Percentiles rank a stretch among this genome's conserved stretches.
phyloP scores from a whole-genome alignment of 2,329 filamentous ascomycete species.

The Talaromyces sp. region DNA sequence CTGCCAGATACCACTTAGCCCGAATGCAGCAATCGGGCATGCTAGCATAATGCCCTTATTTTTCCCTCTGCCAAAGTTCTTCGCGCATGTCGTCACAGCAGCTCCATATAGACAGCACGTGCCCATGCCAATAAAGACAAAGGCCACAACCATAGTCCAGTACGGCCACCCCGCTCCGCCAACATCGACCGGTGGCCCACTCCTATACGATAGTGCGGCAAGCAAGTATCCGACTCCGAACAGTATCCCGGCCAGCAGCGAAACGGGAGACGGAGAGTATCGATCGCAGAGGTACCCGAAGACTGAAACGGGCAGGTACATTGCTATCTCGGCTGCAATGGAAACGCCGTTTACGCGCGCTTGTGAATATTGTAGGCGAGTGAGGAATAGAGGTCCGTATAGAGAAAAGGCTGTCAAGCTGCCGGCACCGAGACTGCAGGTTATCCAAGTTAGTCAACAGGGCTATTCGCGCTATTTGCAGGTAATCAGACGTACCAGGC shows the following conservation, averaged over 20 bases:
- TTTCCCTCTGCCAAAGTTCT: constrained; percentile 90
- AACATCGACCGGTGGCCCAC: constrained; percentile 50
- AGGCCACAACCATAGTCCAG: constrained; percentile 77
- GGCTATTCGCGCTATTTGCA: background rate
- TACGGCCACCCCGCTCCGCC: constrained; percentile 64
- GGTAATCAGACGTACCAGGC: constrained; percentile 44
- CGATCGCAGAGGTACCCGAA: constrained; percentile 92
- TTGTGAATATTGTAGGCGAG: constrained; percentile 80
- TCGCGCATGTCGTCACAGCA: constrained; percentile 91
- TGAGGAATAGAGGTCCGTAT: constrained; percentile 87
- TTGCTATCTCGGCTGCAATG: constrained; percentile 78
- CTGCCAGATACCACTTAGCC: constrained; percentile 91
- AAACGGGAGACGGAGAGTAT: constrained; percentile 72
- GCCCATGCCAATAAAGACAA: constrained; percentile 74
- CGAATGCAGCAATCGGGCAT: constrained; percentile 86
- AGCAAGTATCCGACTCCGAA: constrained; percentile 80
- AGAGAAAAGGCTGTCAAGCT: constrained; percentile 92
- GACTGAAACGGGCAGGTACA: constrained; percentile 87
- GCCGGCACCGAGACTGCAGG: constrained; percentile 67
- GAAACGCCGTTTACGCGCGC: constrained; percentile 87
- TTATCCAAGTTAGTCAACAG: background rate
- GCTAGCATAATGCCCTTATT: constrained; percentile 86
- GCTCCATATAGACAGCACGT: constrained; percentile 87
- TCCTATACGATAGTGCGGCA: constrained; percentile 72
- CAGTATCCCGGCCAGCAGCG: constrained; percentile 65